Evolutionary conservation across 495 filamentous ascomycete species (phyloP).

Genomic region (Xylaria telfairii): DNA sequence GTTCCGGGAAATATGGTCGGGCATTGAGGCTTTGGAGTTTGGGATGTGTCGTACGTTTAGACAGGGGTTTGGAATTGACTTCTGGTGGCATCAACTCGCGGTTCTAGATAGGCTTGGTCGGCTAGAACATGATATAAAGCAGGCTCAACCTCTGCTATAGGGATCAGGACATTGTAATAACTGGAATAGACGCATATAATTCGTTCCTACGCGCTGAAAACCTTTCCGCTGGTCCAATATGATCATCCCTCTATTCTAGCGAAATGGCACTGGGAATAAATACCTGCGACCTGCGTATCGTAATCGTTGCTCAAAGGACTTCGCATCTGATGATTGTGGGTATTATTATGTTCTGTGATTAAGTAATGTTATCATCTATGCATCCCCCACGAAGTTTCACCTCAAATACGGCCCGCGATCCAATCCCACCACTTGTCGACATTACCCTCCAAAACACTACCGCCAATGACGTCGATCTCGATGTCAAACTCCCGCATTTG

Average conservation of each 20-base stretch:
- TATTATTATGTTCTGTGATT: conserved; percentile 13
- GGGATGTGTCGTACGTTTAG: background rate
- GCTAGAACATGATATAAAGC: conserved; percentile 3
- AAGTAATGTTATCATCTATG: conserved; percentile 14
- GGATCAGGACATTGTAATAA: background rate
- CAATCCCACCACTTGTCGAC: conserved; percentile 88
- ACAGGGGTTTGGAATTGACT: background rate
- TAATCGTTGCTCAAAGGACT: background rate
- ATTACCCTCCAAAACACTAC: conserved; percentile 74
- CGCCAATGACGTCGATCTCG: conserved; percentile 77
- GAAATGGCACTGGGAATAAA: background rate
- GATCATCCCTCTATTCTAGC: no score
- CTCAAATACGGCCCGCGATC: conserved; percentile 60
- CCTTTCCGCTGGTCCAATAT: background rate
- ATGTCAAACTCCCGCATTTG: conserved; percentile 84
- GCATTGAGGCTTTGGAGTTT: conserved; percentile 20
- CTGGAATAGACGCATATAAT: conserved; percentile 8
- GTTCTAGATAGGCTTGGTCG: conserved; percentile 20
- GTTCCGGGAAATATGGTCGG: conserved; percentile 20
- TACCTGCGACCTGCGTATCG: background rate
- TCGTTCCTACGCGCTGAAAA: background rate
- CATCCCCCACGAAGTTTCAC: background rate
- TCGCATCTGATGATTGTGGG: background rate
- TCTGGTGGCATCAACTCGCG: conserved; percentile 26
- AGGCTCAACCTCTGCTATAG: conserved; percentile 25